Percentiles rank a stretch among this genome's conserved stretches.
phyloP scores from a whole-genome alignment of 495 filamentous ascomycete species.

The Penicillium cinerascens region DNA sequence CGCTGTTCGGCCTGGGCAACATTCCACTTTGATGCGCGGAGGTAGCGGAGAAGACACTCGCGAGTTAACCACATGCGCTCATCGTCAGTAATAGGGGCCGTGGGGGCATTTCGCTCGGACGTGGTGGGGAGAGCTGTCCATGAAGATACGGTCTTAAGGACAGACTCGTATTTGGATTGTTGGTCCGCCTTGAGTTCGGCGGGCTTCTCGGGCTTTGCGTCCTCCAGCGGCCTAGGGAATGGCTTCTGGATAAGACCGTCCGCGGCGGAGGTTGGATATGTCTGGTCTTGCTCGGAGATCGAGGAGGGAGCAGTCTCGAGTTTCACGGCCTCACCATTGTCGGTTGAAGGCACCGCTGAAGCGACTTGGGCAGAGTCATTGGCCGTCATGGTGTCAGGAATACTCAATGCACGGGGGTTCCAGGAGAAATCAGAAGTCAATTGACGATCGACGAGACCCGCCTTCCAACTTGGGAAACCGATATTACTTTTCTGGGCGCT shows the following conservation, averaged over 20 bases:
- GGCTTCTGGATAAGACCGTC: constrained; percentile 63
- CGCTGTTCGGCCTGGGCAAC: constrained; percentile 70
- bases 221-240: constrained; percentile 58
- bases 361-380: constrained; percentile 11
- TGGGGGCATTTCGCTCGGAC: constrained; percentile 53
- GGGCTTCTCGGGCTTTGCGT: constrained; percentile 49
- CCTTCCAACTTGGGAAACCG: not conserved
- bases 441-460: not conserved
- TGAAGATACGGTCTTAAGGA: constrained; percentile 61
- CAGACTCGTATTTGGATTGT: constrained; percentile 71
- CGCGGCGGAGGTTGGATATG: constrained; percentile 42
- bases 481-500: constrained; percentile 22
- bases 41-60: constrained; percentile 88
- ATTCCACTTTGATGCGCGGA: constrained; percentile 92
- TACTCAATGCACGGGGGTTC: not conserved
- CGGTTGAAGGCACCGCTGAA: constrained; percentile 2
- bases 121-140: constrained; percentile 71
- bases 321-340: constrained; percentile 17
- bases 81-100: constrained; percentile 64
- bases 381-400: constrained; percentile 8
- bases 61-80: constrained; percentile 88
- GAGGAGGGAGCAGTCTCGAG: constrained; percentile 10
- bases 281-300: constrained; percentile 24
- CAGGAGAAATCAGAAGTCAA: not conserved
- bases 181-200: constrained; percentile 69